Percentiles rank a stretch among this genome's conserved stretches.
These are phyloP conservation scores for Lophiostoma macrostomum DNA, from an alignment of 495 filamentous ascomycete species.

Conservation along the genomic window DNA sequence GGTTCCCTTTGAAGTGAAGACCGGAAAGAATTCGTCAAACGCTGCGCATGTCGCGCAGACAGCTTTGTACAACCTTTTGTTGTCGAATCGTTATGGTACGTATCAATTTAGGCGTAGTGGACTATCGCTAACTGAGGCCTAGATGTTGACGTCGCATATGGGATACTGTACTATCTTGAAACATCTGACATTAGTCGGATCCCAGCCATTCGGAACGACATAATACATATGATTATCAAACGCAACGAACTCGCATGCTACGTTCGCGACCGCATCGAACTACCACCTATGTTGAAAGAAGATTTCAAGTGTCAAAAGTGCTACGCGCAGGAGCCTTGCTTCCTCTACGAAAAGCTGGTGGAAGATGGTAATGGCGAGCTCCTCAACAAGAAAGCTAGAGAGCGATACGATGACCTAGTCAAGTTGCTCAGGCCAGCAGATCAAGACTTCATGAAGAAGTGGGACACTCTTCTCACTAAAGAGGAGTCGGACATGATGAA, in stretches of 20 bases:
- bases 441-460: conserved; percentile 83
- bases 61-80: conserved; percentile 83
- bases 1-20: conserved; percentile 93
- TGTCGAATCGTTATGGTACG: conserved; percentile 87
- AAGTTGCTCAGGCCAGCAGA: conserved; percentile 69
- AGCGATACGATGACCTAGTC: conserved; percentile 73
- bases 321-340: conserved; percentile 84
- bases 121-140: conserved; percentile 9
- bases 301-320: conserved; percentile 74
- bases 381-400: conserved; percentile 61
- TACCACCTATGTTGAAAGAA: conserved; percentile 83
- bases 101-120: background rate
- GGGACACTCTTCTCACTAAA: conserved; percentile 89
- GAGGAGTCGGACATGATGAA: conserved; percentile 86
- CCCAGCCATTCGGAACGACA: conserved; percentile 75
- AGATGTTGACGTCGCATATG: conserved; percentile 85
- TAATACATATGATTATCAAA: conserved; percentile 92
- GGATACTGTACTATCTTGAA: conserved; percentile 92
- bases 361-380: conserved; percentile 78
- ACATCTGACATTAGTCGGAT: conserved; percentile 80
- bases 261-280: conserved; percentile 70
- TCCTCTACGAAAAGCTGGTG: conserved; percentile 89
- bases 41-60: conserved; percentile 86
- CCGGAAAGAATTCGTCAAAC: conserved; percentile 73
- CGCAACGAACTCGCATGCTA: conserved; percentile 86